Percentiles rank a stretch among this genome's conserved stretches.
phyloP scores from a whole-genome alignment of 331 rosid species.

The Phaseolus coccineus region DNA sequence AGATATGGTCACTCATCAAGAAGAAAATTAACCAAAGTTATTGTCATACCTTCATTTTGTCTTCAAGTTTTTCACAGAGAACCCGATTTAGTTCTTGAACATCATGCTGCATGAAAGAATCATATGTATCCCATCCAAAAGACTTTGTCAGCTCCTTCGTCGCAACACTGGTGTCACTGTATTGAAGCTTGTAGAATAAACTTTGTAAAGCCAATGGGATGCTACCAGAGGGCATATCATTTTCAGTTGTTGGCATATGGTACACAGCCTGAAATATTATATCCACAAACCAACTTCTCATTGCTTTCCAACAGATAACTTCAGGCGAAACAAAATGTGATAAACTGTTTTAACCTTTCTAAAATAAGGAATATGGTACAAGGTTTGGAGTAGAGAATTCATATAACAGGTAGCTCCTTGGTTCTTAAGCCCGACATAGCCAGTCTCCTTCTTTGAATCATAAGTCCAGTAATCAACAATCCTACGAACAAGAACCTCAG shows the following conservation, averaged over 20 bases:
- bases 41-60: constrained; percentile 85
- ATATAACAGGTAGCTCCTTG: constrained; percentile 97
- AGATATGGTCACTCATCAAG: constrained; percentile 26
- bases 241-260: constrained; percentile 99
- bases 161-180: constrained; percentile 94
- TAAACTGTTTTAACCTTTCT: constrained; percentile 68
- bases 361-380: constrained; percentile 89
- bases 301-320: constrained; percentile 37
- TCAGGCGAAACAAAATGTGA: constrained; percentile 33
- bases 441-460: constrained; percentile 94
- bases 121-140: constrained; percentile 99
- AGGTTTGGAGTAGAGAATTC: constrained; percentile 91
- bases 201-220: constrained; percentile 97
- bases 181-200: constrained; percentile 89
- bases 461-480: constrained; percentile 89
- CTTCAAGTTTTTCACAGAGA: constrained; percentile 97
- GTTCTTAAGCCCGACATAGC: constrained; percentile 93
- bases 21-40: constrained; percentile 34
- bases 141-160: constrained; percentile 98
- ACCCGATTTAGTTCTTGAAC: constrained; percentile 97
- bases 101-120: constrained; percentile 99
- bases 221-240: constrained; percentile 98
- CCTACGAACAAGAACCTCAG: constrained; percentile 86
- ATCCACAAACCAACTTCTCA: constrained; percentile 39
- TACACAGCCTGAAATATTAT: constrained; percentile 85